Conservation (phyloP, 768 basidiomycete species). For the Pulveroboletus sp. region DNA sequence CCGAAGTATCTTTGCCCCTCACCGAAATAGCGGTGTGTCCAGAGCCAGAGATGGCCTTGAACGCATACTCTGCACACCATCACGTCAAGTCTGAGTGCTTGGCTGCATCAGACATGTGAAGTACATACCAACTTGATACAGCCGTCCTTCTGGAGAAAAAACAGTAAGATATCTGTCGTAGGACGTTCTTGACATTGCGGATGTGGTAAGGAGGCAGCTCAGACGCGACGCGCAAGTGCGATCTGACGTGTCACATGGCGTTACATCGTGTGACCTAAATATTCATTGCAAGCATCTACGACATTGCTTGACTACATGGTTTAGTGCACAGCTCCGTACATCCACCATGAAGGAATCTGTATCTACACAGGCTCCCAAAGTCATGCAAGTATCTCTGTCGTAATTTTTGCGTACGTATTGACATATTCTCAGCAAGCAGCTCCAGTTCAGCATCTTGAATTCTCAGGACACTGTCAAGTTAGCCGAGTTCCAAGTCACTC, state of each 20-base stretch:
- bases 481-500: slow-evolving; percentile 94
- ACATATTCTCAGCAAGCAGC: slow-evolving; percentile 64
- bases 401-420: neutral
- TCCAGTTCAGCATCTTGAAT: slow-evolving; percentile 92
- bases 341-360: slow-evolving; percentile 70
- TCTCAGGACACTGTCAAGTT: slow-evolving; percentile 94
- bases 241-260: slow-evolving; percentile 33
- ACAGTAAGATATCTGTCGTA: slow-evolving; percentile 97
- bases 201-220: slow-evolving; percentile 25
- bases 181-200: slow-evolving; percentile 88
- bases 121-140: slow-evolving; percentile 94
- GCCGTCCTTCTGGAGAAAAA: slow-evolving; percentile 93
- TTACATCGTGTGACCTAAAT: slow-evolving; percentile 15
- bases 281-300: no score
- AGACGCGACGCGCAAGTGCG: slow-evolving; percentile 58
- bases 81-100: slow-evolving; percentile 3
- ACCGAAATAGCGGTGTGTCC: slow-evolving; percentile 93
- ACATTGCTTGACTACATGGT: neutral
- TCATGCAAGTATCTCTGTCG: slow-evolving; percentile 51
- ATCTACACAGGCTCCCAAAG: slow-evolving; percentile 73
- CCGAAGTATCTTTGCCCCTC: slow-evolving; percentile 89
- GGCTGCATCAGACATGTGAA: neutral
- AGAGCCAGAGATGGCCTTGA: slow-evolving; percentile 98
- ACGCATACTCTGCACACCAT: slow-evolving; percentile 79
- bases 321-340: neutral